Evolutionary conservation across 148 eudicot species (phyloP), one percentile per base, ranked within the genome.

Genomic region (Silene uniflora): DNA sequence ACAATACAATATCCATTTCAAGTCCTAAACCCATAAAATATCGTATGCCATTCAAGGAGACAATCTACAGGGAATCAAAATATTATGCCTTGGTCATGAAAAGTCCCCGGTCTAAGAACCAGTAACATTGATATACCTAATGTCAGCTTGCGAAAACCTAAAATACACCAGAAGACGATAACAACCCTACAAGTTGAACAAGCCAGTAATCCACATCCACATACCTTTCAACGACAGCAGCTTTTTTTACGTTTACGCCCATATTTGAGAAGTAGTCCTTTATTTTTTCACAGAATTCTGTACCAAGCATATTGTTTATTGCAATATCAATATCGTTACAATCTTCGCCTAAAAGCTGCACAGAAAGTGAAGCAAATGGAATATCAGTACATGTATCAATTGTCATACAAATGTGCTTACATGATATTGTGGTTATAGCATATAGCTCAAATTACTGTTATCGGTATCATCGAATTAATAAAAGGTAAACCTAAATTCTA

Each of bases 291-390:
- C 97, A 92, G 69, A 95, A 88, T 47, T 90, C 97, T 81, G 79
- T 86, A 44, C 98, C 98, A 84, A 89, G 29, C 93, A 95, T 92
- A 84, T 90, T 80, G 77, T 90, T 96, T 27, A 94, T 87, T 8
- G 98, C 98, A 77, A 94, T 86, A 79, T 94, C 98, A 77, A 94
- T 94, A 78, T 94, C 98, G 79, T 86, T 85, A 80, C 96, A 91
- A 27, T 94, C 98, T 89, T 92, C 90, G 22, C 97, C 96, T 59
- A 95, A 79, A 56, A 95, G 92, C 96, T 93, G 88, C 90, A 84
- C 27, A 25, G 35, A 18, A 39, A 69, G 18, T 54, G 17, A 11
- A 77, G 44, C 22, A 22, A 80, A 25, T 21, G 7, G 21, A 70
- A 25, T 16, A 68, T 80, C 71, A 80, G 46, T 39, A 3, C 0